Base-by-base conservation (phyloP, 164 flowering plant species). In the Aristolochia californica region DNA sequence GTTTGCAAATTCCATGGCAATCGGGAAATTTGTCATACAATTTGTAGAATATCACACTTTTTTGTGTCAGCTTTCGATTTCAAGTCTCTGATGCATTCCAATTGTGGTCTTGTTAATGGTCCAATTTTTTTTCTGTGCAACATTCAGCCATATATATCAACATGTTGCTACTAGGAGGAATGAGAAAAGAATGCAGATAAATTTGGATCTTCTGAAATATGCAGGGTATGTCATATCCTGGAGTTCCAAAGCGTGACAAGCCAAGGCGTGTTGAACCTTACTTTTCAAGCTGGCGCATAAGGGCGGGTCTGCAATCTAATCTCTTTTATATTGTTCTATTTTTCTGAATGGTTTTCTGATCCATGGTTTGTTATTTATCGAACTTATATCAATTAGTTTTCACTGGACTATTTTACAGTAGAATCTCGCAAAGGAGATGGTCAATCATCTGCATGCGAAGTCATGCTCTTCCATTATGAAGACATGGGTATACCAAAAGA, bases 401-500 rank as follows among this genome's bases (percentile, higher is more conserved):
- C 43, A 24, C 40, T 48, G 20, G 11, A 27, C 28, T 11, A 30
- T 53, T 8, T 59, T 75, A 70, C 83, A 91, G 97, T 80, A 67
- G 85, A 83, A 71, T 93, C 99, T 40, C 80, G 78, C 0, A 89
- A 76, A 67, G 85, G 97, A 43, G 96, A 89, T 68, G 96, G 97
- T 48, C 85, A 80, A 58, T 54, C 71, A 49, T 74, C 97, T 45
- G 97, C 99, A 40, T 87, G 97, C 25, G 97, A 93, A 78, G 96
- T 93, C 47, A 73, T 67, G 52, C 87, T 93, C 5, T 62, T 93
- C 34, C 99, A 93, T 72, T 83, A 85, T 34, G 99, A 93, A 67
- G 99, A 93, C 75, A 85, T 93, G 97, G 97, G 99, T 22, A 84
- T 93, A 60, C 99, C 99, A 9, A 89, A 87, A 63, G 99, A 89